phyloP scores from a whole-genome alignment of 169 alveolate species.

The Blepharisma undulans region DNA sequence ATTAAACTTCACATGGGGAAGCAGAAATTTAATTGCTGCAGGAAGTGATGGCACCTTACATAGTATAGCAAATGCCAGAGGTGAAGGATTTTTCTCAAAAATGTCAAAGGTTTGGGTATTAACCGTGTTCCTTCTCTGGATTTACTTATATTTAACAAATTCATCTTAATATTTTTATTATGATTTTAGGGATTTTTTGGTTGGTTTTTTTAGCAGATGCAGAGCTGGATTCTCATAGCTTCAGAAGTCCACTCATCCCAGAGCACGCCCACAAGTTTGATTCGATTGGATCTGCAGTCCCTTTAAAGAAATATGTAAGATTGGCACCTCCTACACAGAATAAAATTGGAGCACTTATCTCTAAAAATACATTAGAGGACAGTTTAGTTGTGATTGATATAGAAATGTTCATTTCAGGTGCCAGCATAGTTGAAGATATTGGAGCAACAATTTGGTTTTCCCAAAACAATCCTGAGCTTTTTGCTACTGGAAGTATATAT shows the following conservation, averaged over 20 bases:
- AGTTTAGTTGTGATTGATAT: background rate
- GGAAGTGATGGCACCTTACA: background rate
- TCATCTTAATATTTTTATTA: background rate
- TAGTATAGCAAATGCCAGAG: background rate
- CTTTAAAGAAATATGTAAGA: background rate
- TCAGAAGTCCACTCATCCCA: conserved; percentile 25
- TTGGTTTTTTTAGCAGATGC: background rate
- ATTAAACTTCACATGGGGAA: conserved; percentile 7
- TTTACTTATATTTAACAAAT: conserved; percentile 14
- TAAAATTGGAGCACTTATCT: conserved; percentile 3
- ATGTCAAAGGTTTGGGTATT: conserved; percentile 42
- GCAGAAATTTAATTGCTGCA: conserved; percentile 1
- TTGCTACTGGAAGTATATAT: background rate
- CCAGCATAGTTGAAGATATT: background rate
- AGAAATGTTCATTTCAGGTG: background rate
- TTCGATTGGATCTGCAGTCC: background rate
- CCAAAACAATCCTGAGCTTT: background rate
- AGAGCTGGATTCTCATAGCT: background rate
- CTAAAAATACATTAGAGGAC: background rate
- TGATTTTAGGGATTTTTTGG: background rate
- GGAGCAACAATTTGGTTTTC: background rate
- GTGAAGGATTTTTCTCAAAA: conserved; percentile 41
- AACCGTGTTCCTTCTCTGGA: conserved; percentile 1
- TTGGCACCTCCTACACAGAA: background rate
- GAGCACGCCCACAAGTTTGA: background rate